Conservation (phyloP, 2,329 filamentous ascomycete genomes). For the Monosporascus sp. region DNA sequence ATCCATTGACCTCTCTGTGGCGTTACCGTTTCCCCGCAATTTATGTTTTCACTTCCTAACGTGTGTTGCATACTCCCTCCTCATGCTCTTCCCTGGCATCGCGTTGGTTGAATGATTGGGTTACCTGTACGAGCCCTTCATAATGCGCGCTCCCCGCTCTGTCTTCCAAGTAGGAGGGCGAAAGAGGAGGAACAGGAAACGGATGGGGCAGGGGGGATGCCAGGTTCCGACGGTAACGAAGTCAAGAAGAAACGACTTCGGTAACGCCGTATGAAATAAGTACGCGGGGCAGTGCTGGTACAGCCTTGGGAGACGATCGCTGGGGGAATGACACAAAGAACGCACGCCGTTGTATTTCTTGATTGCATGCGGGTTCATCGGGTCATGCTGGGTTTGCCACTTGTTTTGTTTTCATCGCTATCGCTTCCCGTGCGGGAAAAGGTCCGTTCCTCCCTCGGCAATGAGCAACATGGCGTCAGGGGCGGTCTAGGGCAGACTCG, state of each 20-base stretch:
- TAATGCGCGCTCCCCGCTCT: neutral
- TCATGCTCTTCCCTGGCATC: conserved; percentile 8
- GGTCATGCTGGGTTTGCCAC: neutral
- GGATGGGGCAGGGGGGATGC: neutral
- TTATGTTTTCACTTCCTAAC: conserved; percentile 13
- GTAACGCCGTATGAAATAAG: neutral
- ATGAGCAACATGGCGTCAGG: neutral
- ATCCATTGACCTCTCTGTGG: conserved; percentile 17
- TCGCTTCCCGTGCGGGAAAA: neutral
- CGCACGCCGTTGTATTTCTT: neutral
- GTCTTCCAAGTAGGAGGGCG: neutral
- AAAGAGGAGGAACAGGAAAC: neutral
- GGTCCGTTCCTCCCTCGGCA: neutral
- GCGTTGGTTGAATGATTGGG: neutral
- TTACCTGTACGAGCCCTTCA: neutral
- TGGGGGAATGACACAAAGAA: neutral
- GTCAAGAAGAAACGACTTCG: neutral
- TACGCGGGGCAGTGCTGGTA: neutral
- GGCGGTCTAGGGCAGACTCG: too few species aligned
- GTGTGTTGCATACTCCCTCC: conserved; percentile 11
- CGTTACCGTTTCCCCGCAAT: conserved; percentile 19
- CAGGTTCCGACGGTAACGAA: neutral
- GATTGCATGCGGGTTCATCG: neutral
- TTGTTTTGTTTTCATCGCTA: neutral
- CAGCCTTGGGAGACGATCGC: neutral